Evolutionary conservation across 108 stramenopile genomes (phyloP), one percentile per base, ranked within the genome.

Genomic region (Cylindrotheca fusiformis): DNA sequence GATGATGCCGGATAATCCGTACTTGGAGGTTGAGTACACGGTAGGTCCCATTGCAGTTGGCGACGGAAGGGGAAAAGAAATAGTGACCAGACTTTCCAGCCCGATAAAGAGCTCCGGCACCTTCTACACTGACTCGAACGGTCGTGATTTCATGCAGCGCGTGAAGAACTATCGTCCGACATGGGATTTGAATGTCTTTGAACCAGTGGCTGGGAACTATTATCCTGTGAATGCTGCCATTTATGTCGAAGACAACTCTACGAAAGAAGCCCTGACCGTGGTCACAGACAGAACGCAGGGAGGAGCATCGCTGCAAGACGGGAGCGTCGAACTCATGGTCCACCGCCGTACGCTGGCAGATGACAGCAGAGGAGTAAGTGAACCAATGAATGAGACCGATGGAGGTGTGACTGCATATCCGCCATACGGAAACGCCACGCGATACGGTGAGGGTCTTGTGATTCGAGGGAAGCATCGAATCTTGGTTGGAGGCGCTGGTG

Each of bases 111-210:
- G 72, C 44, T 57, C 63, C 17, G 86, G 68, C 22, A 63, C 49
- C 3, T 96, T 94, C 63, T 94, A 80, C 77, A 96, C 95, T 5
- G 97, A 98, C 65, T 93, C 95, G 24, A 98, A 98, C 77, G 96
- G 95, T n/a, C 76, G 95, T 49, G 95, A 96, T 62, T 94, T 97
- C 65, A 48, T 85, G 57, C 32, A 77, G 52, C 89, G 97, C n/a
- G 60, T 60, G 49, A 77, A 87, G 4, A 83, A 81, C 41, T 65
- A 82, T 36, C 77, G 86, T 18, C 69, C 81, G 12, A 67, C 84
- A 18, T 87, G 86, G 76, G 63, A 82, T 45, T 48, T 85, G 54
- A 53, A 72, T 8, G 88, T 85, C 28, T 82, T 65, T 60, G 87
- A 96, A 77, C 94, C 94, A 25, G 73, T 97, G 52, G 86, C 95